Evolutionary conservation across 2,329 filamentous ascomycete species (phyloP), one percentile per base, ranked within the genome.

Genomic region (Raffaelea deltoideospora): DNA sequence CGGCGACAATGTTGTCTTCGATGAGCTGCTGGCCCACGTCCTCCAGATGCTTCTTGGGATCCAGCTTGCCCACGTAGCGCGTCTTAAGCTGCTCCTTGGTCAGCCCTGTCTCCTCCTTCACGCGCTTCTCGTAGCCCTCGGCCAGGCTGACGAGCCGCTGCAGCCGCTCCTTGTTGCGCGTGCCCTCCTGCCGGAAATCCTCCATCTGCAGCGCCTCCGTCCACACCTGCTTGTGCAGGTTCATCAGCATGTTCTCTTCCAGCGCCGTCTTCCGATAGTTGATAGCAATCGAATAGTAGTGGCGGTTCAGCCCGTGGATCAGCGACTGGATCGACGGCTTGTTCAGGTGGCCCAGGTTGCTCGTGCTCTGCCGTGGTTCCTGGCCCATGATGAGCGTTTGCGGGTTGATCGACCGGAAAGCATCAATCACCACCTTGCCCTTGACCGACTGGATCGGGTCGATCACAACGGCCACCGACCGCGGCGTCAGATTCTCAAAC

Each of bases 181-280:
- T 67, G 38, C 78, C 84, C 55, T 96, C 88, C 39, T 74, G 65
- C 46, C 78, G 73, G 69, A 98, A 98, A 59, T 96, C 87, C 42
- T 88, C 83, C 86, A 98, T 96, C 56, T 94, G 76, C 46, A 98
- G 61, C 5, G 88, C 90, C 59, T 98, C 90, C 1, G 92, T 98
- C 90, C 90, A 98, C 31, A 95, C 87, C 49, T 96, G 90, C 69
- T 98, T 98, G 72, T 98, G 90, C 47, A 98, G 66, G 57, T 98
- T 98, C 92, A 98, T 98, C 51, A 98, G 62, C 90, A 98, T 98
- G 61, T 94, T 96, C 68, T 98, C 92, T 58, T 98, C 90, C 35
- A 98, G 67, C 1, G 85, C 88, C 1, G 88, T 94, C 68, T 98
- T 98, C 54, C 88, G 73, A 63, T 98, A 98, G 63, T 95, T 87